Conservation (phyloP, 805 yeast genomes). For the Wickerhamomyces canadensis region DNA sequence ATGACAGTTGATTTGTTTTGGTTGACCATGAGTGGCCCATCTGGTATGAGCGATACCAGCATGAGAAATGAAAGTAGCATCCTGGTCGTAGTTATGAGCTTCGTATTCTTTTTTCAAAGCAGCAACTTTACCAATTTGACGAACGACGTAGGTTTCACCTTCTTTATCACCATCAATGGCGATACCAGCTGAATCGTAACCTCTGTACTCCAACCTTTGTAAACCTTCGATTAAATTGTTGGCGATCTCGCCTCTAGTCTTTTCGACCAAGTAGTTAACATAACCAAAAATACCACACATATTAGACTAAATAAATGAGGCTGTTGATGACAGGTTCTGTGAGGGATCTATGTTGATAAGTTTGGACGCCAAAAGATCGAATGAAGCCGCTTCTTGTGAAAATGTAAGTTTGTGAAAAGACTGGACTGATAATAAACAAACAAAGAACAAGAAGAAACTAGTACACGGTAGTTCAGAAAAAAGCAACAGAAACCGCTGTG, state of each 20-base stretch:
- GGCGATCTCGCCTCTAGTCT: slow-evolving; percentile 86
- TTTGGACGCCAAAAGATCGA: too few species aligned
- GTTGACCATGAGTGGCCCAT: slow-evolving; percentile 99
- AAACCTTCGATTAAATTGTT: slow-evolving; percentile 85
- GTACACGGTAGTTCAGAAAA: too few species aligned
- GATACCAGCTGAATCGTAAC: slow-evolving; percentile 95
- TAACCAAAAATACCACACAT: slow-evolving; percentile 97
- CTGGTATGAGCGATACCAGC: slow-evolving; percentile 98
- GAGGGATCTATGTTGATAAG: too few species aligned
- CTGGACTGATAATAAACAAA: too few species aligned
- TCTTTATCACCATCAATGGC: slow-evolving; percentile 88
- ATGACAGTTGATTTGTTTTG: slow-evolving; percentile 81
- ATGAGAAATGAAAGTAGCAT: slow-evolving; percentile 70
- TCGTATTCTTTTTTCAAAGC: slow-evolving; percentile 66
- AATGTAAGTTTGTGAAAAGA: neutral
- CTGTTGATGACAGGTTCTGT: too few species aligned
- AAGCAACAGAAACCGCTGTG: too few species aligned
- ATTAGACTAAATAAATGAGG: neutral
- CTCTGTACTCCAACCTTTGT: slow-evolving; percentile 90
- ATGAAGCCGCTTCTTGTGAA: too few species aligned
- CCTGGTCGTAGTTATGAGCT: slow-evolving; percentile 45
- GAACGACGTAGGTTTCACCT: slow-evolving; percentile 66
- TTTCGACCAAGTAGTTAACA: slow-evolving; percentile 90
- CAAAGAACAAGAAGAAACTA: too few species aligned
- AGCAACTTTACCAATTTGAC: slow-evolving; percentile 88